Percentiles rank a stretch among this genome's conserved stretches.
phyloP scores from a whole-genome alignment of 2,329 filamentous ascomycete genomes.

The Leptographium lundbergii region DNA sequence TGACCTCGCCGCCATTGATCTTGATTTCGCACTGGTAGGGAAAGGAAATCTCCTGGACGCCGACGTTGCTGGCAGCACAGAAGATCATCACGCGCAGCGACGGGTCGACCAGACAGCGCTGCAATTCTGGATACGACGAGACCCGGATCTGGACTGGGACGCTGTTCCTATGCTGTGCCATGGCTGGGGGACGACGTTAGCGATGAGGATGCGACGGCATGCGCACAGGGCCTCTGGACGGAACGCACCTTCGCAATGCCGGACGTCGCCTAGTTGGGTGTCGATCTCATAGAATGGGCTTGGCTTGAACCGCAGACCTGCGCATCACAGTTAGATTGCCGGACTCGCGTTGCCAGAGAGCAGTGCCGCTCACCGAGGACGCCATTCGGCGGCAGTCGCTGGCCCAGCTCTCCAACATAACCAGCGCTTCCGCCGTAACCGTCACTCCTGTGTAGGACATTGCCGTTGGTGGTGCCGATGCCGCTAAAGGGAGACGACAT shows the following conservation, averaged over 20 bases:
- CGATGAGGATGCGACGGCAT: conserved; percentile 3
- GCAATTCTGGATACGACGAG: conserved; percentile 38
- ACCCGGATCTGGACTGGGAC: conserved; percentile 31
- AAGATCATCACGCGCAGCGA: conserved; percentile 68
- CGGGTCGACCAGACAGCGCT: conserved; percentile 46
- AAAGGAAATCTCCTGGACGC: conserved; percentile 68
- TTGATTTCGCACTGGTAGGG: conserved; percentile 88
- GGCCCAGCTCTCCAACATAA: not conserved
- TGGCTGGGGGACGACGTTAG: conserved; percentile 27
- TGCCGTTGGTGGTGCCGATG: not conserved
- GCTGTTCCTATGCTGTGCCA: conserved; percentile 40
- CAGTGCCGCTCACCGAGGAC: not conserved
- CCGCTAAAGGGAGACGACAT: conserved; percentile 5
- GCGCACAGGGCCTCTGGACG: not conserved
- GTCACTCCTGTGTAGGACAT: not conserved
- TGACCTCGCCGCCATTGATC: conserved; percentile 76
- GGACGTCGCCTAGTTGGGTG: conserved; percentile 49
- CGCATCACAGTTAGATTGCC: not conserved
- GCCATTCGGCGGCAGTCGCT: not conserved
- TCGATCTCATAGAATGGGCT: conserved; percentile 78
- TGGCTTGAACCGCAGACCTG: conserved; percentile 38
- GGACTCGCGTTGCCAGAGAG: not conserved
- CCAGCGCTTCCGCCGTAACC: not conserved
- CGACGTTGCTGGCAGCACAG: conserved; percentile 54
- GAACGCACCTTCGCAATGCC: conserved; percentile 59